Evolutionary conservation across 2,329 filamentous ascomycete genomes (phyloP).

Genomic region (Bipolaris sorokiniana): DNA sequence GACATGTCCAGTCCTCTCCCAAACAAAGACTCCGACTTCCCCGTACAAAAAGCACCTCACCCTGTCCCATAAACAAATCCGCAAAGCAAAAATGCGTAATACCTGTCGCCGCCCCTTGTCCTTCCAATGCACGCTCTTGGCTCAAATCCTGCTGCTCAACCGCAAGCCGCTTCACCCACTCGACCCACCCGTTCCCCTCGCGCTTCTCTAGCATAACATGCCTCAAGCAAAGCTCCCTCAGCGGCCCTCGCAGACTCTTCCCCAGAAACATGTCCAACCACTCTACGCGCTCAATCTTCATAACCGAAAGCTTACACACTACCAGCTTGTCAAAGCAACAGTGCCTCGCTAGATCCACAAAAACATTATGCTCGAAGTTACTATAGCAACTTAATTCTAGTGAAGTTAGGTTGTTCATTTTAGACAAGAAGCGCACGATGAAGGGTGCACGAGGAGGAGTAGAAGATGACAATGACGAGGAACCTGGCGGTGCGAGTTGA

Average conservation of each 20-base stretch:
- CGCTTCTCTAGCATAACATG: conserved; percentile 22
- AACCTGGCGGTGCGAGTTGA: conserved; percentile 14
- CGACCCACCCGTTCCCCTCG: conserved; percentile 15
- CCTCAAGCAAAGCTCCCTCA: conserved; percentile 21
- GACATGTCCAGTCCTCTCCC: conserved; percentile 12
- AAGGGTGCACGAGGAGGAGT: conserved; percentile 25
- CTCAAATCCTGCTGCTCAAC: neutral
- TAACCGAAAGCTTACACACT: conserved; percentile 25
- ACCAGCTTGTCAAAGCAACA: conserved; percentile 25
- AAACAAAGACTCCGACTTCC: neutral
- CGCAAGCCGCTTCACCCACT: conserved; percentile 11
- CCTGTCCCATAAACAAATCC: neutral
- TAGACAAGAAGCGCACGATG: conserved; percentile 37
- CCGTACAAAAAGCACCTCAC: neutral
- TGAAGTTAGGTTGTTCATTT: conserved; percentile 20
- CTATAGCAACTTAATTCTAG: conserved; percentile 36
- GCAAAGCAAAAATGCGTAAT: neutral
- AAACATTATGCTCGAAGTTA: conserved; percentile 29
- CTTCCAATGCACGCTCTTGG: too few relatives aligned
- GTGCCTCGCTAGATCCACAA: conserved; percentile 31
- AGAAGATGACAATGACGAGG: too few relatives aligned
- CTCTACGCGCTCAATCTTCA: conserved; percentile 15
- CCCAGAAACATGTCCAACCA: too few relatives aligned
- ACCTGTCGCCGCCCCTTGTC: neutral
- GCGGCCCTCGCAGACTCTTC: neutral